Base-by-base conservation (phyloP, 371 early-diverging fungal species). In the Actinomortierella wolfii region DNA sequence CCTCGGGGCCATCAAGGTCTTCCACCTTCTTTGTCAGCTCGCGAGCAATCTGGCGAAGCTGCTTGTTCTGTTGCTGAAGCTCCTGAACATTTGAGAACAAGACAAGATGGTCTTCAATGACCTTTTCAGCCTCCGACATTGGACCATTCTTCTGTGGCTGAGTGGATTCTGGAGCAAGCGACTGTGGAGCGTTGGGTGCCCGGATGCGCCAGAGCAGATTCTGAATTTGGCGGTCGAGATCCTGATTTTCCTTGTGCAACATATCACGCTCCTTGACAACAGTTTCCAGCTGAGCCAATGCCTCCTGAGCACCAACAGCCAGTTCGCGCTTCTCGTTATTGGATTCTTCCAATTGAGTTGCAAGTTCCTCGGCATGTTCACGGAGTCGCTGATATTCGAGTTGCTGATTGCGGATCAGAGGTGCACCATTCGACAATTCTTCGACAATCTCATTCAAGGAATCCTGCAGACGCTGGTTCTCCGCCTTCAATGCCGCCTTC, bases 21-120 rank as follows among this genome's bases (percentile, higher is more conserved):
- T 78, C 80, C 3, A 78, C 68, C 43, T 78, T 76, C 49, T 59
- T 64, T 2, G 78, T 81, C 50, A 83, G 59, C 47, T 83, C 74
- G 2, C 86, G 82, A 15, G 81, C 80, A 1, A 78, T 70, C 41
- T 78, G 76, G 41, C 86, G 75, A 45, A 86, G 82, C 11, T 81
- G 66, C 53, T 82, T 82, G 79, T 86, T 86, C 63, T 86, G 86
- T 23, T 74, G 74, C 43, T 82, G 85, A 26, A 86, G 55, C 25
- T 82, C 84, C 29, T 66, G 68, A n/a, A 86, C 56, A n/a, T 83
- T 76, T 1, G 69, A 57, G 61, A 86, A 86, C 7, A 80, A 60
- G 17, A 82, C 79, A 18, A 86, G 68, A 42, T 82, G 79, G 26
- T 81, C 76, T 24, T 77, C 64, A 49, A 85, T 84, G 23, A 83